phyloP scores from a whole-genome alignment of 768 basidiomycete genomes.

The Omphalotus guepiniiformis region DNA sequence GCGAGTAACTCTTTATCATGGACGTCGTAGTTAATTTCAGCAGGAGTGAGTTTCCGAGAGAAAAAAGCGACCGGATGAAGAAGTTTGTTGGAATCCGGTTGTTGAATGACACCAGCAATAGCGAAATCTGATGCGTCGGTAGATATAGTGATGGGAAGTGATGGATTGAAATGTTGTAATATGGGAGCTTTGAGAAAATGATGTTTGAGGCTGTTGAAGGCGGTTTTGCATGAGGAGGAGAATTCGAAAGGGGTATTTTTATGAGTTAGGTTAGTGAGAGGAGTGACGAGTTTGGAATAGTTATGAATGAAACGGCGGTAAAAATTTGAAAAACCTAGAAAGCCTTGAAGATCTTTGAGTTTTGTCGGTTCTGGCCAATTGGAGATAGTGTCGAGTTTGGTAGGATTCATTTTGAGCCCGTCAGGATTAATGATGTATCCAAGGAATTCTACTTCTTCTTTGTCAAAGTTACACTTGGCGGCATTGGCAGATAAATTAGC shows the following conservation, averaged over 20 bases:
- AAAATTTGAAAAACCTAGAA: too few species aligned
- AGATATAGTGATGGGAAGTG: too few species aligned
- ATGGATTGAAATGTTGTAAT: too few species aligned
- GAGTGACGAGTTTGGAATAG: constrained; percentile 21
- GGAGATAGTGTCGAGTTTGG: too few species aligned
- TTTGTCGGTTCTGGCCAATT: not conserved
- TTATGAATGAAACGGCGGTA: constrained; percentile 24
- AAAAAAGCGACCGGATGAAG: constrained; percentile 29
- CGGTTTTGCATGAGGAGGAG: constrained; percentile 3
- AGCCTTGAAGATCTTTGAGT: too few species aligned
- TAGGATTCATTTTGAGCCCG: constrained; percentile 32
- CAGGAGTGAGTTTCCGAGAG: constrained; percentile 17
- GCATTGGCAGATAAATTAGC: constrained; percentile 6
- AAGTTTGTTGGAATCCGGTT: constrained; percentile 4
- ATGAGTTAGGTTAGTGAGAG: constrained; percentile 22
- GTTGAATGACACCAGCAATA: constrained; percentile 15
- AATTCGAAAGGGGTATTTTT: constrained; percentile 16
- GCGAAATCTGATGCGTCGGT: constrained; percentile 18
- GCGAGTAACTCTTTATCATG: constrained; percentile 38
- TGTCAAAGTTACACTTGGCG: not conserved
- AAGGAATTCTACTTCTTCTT: not conserved
- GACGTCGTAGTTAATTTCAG: constrained; percentile 34
- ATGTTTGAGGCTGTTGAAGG: too few species aligned
- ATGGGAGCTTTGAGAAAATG: too few species aligned
- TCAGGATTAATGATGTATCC: constrained; percentile 7